Evolutionary conservation across 306 rosid species (phyloP).

Genomic region (Castanospermum australe): DNA sequence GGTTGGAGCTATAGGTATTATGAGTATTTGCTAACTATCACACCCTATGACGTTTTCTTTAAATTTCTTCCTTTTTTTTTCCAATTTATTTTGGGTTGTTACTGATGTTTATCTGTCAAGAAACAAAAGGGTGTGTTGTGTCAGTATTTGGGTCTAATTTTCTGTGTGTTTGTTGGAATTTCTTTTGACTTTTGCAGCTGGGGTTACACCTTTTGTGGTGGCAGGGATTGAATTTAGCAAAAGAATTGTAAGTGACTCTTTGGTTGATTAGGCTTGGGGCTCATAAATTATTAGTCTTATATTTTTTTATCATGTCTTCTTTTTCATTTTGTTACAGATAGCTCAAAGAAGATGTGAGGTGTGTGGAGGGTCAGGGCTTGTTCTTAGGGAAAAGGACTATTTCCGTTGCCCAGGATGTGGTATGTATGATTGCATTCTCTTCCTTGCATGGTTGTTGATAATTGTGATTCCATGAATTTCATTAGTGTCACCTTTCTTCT

Average conservation of each 20-base stretch:
- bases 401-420: conserved; percentile 84
- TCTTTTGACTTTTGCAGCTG: conserved; percentile 54
- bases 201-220: conserved; percentile 84
- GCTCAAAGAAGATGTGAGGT: conserved; percentile 68
- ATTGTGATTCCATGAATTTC: neutral
- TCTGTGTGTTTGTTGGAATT: neutral
- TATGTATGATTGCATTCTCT: conserved; percentile 43
- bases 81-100: neutral
- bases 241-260: conserved; percentile 67
- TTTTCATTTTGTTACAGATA: conserved; percentile 42
- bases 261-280: neutral
- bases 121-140: neutral
- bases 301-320: neutral
- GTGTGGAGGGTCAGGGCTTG: conserved; percentile 89
- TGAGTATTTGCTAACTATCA: neutral
- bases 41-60: neutral
- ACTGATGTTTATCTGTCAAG: neutral
- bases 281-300: neutral
- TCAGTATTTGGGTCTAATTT: neutral
- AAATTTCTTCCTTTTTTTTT: neutral
- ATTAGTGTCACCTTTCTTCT: neutral
- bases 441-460: neutral
- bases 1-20: conserved; percentile 44
- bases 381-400: conserved; percentile 57
- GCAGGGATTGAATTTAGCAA: conserved; percentile 91